A percentile compares a stretch with the other conserved stretches of the same genome.
Evolutionary conservation across 2,329 filamentous ascomycete species (phyloP).

Genomic region (Elsinoe arachidis): DNA sequence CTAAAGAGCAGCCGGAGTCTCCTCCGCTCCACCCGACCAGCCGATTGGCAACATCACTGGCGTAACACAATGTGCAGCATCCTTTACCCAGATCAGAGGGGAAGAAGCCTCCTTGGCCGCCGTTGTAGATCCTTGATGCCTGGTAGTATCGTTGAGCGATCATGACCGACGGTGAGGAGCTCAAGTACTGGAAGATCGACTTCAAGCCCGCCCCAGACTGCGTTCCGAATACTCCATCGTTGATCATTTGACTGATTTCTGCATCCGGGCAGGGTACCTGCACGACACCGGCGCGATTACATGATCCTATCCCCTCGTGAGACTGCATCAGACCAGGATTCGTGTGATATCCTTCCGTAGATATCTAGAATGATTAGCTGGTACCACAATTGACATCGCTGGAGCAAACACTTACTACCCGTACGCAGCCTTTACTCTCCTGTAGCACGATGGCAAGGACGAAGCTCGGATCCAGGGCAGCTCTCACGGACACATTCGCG

Average conservation of each 20-base stretch:
- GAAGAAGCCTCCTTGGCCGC: no score
- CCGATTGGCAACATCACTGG: background rate
- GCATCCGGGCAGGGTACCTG: conserved; percentile 34
- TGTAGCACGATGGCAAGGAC: conserved; percentile 39
- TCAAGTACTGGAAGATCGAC: no score
- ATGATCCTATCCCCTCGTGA: conserved; percentile 33
- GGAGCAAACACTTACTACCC: conserved; percentile 35
- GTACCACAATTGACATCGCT: conserved; percentile 30
- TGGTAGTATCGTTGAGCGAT: no score
- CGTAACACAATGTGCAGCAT: no score
- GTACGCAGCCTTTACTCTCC: conserved; percentile 39
- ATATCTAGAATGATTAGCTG: background rate
- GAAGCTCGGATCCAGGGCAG: conserved; percentile 33
- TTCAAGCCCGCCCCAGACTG: no score
- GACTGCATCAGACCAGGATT: conserved; percentile 33
- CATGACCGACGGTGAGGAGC: no score
- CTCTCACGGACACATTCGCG: conserved; percentile 21
- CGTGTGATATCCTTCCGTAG: conserved; percentile 20
- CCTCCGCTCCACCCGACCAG: background rate
- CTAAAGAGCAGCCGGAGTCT: background rate
- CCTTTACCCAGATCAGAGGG: no score
- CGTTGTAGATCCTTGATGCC: no score
- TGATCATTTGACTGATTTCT: no score
- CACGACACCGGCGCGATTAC: conserved; percentile 27
- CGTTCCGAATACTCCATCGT: no score